phyloP scores from a whole-genome alignment of 495 filamentous ascomycete genomes.

The Saxophila tyrrhenica region DNA sequence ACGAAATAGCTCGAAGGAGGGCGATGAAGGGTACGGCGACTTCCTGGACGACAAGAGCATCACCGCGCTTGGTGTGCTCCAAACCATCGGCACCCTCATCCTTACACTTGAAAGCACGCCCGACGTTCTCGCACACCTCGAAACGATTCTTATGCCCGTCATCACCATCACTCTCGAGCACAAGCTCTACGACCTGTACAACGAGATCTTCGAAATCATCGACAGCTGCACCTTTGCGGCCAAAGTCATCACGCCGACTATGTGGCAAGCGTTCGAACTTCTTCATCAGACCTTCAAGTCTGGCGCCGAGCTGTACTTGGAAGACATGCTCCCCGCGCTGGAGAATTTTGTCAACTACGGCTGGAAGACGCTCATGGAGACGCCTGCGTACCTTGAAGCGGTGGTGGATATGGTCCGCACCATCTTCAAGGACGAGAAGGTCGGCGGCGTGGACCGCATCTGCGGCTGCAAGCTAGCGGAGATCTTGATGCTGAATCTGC shows the following conservation, averaged over 20 bases:
- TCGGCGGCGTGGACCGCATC: conserved; percentile 89
- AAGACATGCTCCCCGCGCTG: conserved; percentile 95
- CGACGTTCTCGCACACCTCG: conserved; percentile 83
- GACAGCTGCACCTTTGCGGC: conserved; percentile 99
- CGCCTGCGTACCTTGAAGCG: conserved; percentile 73
- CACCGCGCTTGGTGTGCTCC: conserved; percentile 87
- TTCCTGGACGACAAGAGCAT: conserved; percentile 98
- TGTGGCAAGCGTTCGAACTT: conserved; percentile 97
- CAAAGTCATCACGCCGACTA: conserved; percentile 84
- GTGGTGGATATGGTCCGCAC: conserved; percentile 72
- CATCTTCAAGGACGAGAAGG: conserved; percentile 72
- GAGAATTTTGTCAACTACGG: conserved; percentile 97
- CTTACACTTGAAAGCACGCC: conserved; percentile 94
- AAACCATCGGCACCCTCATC: conserved; percentile 95
- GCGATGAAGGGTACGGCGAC: conserved; percentile 72
- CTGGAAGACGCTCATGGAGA: conserved; percentile 62
- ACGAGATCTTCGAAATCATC: conserved; percentile 97
- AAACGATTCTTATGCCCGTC: conserved; percentile 92
- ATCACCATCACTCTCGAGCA: conserved; percentile 93
- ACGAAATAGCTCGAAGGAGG: conserved; percentile 56
- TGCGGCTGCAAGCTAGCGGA: conserved; percentile 99
- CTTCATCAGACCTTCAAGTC: conserved; percentile 96
- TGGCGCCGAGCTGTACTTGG: conserved; percentile 92
- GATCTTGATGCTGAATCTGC: conserved; percentile 89
- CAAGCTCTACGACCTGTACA: conserved; percentile 94